phyloP scores from a whole-genome alignment of 75 land plant species.

The Adiantum capillusveneris region DNA sequence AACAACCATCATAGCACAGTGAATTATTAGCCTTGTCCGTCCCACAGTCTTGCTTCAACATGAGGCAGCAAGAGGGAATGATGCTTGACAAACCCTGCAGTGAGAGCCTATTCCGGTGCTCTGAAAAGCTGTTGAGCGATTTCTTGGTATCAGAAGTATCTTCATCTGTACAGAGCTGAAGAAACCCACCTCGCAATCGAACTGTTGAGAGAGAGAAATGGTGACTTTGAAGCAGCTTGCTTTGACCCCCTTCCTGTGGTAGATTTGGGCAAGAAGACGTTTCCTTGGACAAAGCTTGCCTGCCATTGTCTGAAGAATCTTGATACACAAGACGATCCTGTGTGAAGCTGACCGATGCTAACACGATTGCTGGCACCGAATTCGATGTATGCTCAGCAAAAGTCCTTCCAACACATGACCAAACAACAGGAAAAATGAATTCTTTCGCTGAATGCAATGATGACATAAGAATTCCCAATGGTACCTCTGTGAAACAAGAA shows the following conservation, averaged over 20 bases:
- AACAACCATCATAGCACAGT: background rate
- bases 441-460: constrained; percentile 1
- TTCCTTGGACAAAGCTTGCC: too few relatives aligned
- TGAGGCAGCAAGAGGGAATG: background rate
- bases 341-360: background rate
- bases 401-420: background rate
- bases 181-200: background rate
- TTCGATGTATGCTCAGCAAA: background rate
- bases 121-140: background rate
- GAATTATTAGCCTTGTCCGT: background rate
- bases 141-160: background rate
- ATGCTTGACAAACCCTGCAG: background rate
- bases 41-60: background rate
- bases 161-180: background rate
- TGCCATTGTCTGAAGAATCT: too few relatives aligned
- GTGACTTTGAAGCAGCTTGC: too few relatives aligned
- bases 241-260: too few relatives aligned
- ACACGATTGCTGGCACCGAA: background rate
- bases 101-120: background rate
- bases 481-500: background rate
- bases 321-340: too few relatives aligned
- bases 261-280: too few relatives aligned
- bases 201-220: background rate
- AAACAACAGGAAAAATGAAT: background rate
- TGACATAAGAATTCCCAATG: background rate